These are phyloP conservation scores for Imleria badia DNA, from an alignment of 768 basidiomycete species.

Conservation along the genomic window DNA sequence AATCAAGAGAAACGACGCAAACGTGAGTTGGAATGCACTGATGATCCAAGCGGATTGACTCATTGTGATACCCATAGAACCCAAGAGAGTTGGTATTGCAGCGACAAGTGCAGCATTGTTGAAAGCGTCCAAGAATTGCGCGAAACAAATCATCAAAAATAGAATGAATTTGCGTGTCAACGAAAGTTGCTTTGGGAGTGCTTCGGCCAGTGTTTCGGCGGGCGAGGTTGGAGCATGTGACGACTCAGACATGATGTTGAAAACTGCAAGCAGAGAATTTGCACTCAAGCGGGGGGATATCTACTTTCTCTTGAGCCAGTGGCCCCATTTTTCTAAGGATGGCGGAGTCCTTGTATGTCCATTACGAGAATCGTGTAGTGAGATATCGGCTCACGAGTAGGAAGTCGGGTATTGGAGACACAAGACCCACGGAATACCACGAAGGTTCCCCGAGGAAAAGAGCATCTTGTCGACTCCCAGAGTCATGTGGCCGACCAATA, in stretches of 20 bases:
- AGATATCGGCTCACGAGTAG: neutral
- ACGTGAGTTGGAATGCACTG: conserved; percentile 47
- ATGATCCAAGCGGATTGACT: conserved; percentile 36
- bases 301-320: neutral
- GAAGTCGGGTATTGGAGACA: neutral
- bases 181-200: conserved; percentile 15
- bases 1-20: conserved; percentile 39
- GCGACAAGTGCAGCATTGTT: conserved; percentile 42
- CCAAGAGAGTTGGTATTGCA: conserved; percentile 37
- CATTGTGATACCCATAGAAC: conserved; percentile 6
- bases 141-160: conserved; percentile 39
- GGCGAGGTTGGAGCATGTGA: neutral
- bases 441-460: neutral
- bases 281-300: neutral
- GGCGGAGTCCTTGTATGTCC: neutral
- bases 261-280: neutral
- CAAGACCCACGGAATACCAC: neutral
- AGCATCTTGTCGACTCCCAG: neutral
- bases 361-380: neutral
- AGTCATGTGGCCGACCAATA: neutral
- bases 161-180: conserved; percentile 29
- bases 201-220: neutral
- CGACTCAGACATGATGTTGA: conserved; percentile 12
- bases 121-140: conserved; percentile 45
- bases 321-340: neutral